phyloP scores from a whole-genome alignment of 345 rosid genomes.

The Moricandia moricandioides region DNA sequence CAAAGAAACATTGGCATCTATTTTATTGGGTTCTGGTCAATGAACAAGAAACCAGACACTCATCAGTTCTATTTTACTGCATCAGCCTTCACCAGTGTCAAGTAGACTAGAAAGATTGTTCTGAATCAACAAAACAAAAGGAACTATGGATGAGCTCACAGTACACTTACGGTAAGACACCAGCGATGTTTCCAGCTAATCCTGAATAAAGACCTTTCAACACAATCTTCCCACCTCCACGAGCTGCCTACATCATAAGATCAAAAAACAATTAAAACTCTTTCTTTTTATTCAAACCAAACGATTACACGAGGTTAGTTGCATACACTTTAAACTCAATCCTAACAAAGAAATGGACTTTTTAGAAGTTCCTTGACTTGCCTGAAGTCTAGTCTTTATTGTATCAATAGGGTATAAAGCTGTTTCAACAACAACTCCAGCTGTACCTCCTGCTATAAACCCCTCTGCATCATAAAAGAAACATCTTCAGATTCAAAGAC shows the following conservation, averaged over 20 bases:
- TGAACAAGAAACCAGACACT: too few species aligned
- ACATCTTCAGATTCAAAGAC: neutral
- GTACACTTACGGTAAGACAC: constrained; percentile 86
- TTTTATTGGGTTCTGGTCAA: too few species aligned
- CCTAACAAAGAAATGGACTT: neutral
- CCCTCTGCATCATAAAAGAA: constrained; percentile 60
- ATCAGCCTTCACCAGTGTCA: too few species aligned
- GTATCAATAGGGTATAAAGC: constrained; percentile 93
- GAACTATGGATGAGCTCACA: neutral
- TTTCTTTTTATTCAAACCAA: neutral
- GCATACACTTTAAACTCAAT: neutral
- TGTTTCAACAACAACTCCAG: constrained; percentile 95
- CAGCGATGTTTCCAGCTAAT: constrained; percentile 84
- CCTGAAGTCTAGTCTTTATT: constrained; percentile 94
- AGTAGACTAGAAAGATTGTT: neutral
- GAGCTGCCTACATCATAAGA: constrained; percentile 57
- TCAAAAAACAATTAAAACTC: neutral
- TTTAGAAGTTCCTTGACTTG: constrained; percentile 35
- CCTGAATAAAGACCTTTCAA: constrained; percentile 95
- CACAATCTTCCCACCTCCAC: constrained; percentile 77
- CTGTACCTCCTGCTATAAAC: constrained; percentile 85
- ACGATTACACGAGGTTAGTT: neutral
- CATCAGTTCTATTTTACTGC: too few species aligned
- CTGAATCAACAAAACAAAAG: neutral
- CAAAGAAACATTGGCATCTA: neutral